Evolutionary conservation across 495 filamentous ascomycete genomes (phyloP).

Genomic region (Penicillium pulvis): DNA sequence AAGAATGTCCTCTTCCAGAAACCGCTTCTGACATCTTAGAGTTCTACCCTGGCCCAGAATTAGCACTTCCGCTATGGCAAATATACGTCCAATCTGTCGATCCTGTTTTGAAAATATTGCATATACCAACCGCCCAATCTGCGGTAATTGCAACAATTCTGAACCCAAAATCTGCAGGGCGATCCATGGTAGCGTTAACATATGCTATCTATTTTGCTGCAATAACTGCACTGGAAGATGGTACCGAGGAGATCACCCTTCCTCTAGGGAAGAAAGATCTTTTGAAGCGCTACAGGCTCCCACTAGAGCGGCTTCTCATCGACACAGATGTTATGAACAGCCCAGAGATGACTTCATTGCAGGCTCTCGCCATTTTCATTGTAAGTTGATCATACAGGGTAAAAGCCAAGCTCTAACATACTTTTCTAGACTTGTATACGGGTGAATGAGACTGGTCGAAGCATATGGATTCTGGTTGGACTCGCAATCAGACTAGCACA

Average conservation of each 20-base stretch:
- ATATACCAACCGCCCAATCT: constrained; percentile 56
- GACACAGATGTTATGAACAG: constrained; percentile 31
- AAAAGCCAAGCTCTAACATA: constrained; percentile 26
- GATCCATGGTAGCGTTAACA: constrained; percentile 51
- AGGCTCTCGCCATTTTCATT: constrained; percentile 63
- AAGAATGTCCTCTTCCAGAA: constrained; percentile 9
- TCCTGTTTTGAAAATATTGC: constrained; percentile 65
- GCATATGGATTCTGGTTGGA: constrained; percentile 59
- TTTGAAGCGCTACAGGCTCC: constrained; percentile 67
- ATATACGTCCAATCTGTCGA: constrained; percentile 61
- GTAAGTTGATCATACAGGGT: constrained; percentile 42
- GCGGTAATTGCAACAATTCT: constrained; percentile 33
- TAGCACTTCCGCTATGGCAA: constrained; percentile 69
- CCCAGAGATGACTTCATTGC: constrained; percentile 65
- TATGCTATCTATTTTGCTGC: constrained; percentile 75
- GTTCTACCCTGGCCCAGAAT: constrained; percentile 61
- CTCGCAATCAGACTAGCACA: constrained; percentile 69
- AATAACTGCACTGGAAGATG: constrained; percentile 57
- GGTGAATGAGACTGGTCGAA: constrained; percentile 54
- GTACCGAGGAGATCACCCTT: constrained; percentile 25
- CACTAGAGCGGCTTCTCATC: not conserved
- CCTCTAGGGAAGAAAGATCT: constrained; percentile 59
- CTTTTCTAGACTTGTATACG: constrained; percentile 60
- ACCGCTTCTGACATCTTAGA: constrained; percentile 8
- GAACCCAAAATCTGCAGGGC: constrained; percentile 28